Percentiles rank a stretch among this genome's conserved stretches.
phyloP scores from a whole-genome alignment of 2,329 filamentous ascomycete species.

The Diaporthe vaccinii region DNA sequence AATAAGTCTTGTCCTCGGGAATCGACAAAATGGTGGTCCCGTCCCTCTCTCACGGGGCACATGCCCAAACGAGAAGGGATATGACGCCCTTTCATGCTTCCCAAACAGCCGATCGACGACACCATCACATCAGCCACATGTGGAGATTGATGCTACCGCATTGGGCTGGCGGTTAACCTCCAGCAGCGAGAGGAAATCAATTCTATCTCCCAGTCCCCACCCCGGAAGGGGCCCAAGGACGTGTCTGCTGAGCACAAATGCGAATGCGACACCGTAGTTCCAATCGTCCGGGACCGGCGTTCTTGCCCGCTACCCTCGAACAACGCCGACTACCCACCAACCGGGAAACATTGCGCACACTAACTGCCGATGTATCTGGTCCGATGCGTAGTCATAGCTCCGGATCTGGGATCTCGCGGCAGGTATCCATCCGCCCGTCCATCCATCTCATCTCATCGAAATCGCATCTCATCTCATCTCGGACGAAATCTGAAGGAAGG shows the following conservation, averaged over 20 bases:
- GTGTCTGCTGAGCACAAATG: conserved; percentile 6
- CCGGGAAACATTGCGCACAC: background rate
- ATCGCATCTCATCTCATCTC: conserved; percentile 38
- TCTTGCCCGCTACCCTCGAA: background rate
- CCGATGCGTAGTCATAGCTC: conserved; percentile 9
- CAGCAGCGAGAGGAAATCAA: background rate
- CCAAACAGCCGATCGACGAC: conserved; percentile 27
- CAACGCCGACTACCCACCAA: conserved; percentile 3
- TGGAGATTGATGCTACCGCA: conserved; percentile 13
- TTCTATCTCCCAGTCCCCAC: background rate
- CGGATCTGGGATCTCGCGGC: conserved; percentile 29
- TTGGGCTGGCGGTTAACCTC: background rate
- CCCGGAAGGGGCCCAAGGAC: background rate
- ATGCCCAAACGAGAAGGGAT: conserved; percentile 25
- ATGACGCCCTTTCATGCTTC: conserved; percentile 4
- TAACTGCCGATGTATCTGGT: conserved; percentile 7
- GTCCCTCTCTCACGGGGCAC: conserved; percentile 3
- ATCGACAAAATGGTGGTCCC: background rate
- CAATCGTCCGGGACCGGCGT: conserved; percentile 7
- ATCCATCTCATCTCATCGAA: conserved; percentile 36
- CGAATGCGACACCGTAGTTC: conserved; percentile 22
- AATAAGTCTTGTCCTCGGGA: conserved; percentile 5
- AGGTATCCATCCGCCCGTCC: conserved; percentile 20
- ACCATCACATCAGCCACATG: conserved; percentile 26
- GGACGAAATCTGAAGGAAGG: conserved; percentile 22